Evolutionary conservation across 2,329 filamentous ascomycete genomes (phyloP), one percentile per base, ranked within the genome.

Genomic region (Cercospora janseana): DNA sequence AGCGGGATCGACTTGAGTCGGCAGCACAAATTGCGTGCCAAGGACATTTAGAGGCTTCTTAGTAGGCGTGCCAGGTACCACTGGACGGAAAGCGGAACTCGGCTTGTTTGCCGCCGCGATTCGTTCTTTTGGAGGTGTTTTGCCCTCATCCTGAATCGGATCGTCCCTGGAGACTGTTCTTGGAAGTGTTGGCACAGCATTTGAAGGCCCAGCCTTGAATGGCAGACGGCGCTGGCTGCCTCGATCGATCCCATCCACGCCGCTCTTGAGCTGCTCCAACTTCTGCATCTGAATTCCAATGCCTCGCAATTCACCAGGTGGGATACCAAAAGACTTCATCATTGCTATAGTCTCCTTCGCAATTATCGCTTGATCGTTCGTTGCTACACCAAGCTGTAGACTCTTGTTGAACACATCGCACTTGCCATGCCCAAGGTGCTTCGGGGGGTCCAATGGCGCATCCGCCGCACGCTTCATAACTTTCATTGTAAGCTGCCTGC

Each of bases 341-440:
- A 96, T 86, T 0, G 85, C 84, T n/a, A 95, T 75, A 0, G 90
- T 87, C 68, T 97, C 91, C 64, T 86, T 90, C 0, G 83, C 83
- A 29, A 97, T 78, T 1, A 80, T 69, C 21, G 86, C 81, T 21
- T 80, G 78, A 44, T 82, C 79, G 65, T 94, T 86, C 0, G 92
- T 97, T 3, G 91, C 83, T 12, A 96, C 82, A 1, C 92, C 91
- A 53, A 98, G 85, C 1, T 83, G 68, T 6, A 86, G 70, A 60
- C 89, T 95, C 69, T 94, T 97, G 73, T 89, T 97, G 74, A 91
- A 94, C 0, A 83, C 87, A 65, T 98, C 93, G 64, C 93, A 98
- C 69, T 90, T 92, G 1, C 93, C 93, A 69, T 97, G 93, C 0
- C 93, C 93, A 1, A 98, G 77, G 70, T 96, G 90, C 65, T 98